These are phyloP conservation scores for Xylogone sp. DNA, from an alignment of 2,329 filamentous ascomycete species.

Conservation along the genomic window DNA sequence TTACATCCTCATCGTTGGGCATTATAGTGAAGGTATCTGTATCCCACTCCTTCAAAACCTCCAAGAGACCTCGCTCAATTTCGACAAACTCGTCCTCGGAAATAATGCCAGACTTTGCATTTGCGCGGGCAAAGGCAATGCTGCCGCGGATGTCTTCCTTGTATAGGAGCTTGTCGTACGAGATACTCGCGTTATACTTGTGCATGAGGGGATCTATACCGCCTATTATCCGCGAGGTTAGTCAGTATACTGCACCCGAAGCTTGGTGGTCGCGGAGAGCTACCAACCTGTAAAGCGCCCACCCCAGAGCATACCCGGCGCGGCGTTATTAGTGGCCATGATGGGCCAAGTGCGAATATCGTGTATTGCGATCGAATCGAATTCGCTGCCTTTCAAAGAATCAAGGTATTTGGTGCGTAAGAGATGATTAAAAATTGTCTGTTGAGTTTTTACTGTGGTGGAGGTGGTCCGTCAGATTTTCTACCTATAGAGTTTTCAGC, in stretches of 20 bases:
- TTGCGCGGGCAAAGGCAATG: constrained; percentile 79
- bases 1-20: constrained; percentile 48
- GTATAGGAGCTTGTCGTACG: constrained; percentile 75
- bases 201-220: constrained; percentile 83
- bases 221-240: constrained; percentile 43
- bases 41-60: constrained; percentile 52
- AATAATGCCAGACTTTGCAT: constrained; percentile 71
- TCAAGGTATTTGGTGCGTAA: too few relatives aligned
- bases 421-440: too few relatives aligned
- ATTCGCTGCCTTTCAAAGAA: too few relatives aligned
- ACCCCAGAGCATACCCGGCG: constrained; percentile 57
- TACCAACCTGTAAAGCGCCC: constrained; percentile 54
- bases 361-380: too few relatives aligned
- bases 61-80: constrained; percentile 68
- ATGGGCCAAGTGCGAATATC: too few relatives aligned
- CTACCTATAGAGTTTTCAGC: too few relatives aligned
- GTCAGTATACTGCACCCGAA: constrained; percentile 4
- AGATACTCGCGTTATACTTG: constrained; percentile 77
- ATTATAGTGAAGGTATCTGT: constrained; percentile 46
- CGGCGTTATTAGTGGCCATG: too few relatives aligned
- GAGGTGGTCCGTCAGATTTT: too few relatives aligned
- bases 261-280: constrained; percentile 5
- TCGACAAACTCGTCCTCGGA: constrained; percentile 67
- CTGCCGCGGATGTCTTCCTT: constrained; percentile 76
- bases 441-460: too few relatives aligned